Base-by-base conservation (phyloP, 768 basidiomycete species). In the Boletus vermiculosoides region DNA sequence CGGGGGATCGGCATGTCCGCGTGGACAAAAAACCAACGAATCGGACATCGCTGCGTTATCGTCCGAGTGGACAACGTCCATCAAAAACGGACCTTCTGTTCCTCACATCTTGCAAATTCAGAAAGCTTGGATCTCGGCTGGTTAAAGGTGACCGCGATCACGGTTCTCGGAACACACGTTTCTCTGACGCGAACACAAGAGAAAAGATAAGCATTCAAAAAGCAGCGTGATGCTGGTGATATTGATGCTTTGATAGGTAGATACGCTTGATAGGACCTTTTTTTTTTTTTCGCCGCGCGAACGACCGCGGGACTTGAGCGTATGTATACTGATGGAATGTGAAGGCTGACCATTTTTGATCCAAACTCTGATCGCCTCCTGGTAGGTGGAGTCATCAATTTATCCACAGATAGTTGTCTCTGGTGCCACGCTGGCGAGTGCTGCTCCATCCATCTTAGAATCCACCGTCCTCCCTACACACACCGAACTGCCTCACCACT, bases 211-310 rank as follows among this genome's bases (percentile, higher is more conserved):
- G 46, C 40, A 31, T 18, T 40, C 23, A 13, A 18, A 28, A 13
- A 28, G 33, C 31, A 50, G 34, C n/a, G 44, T 44, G 45, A 45
- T 57, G 55, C n/a, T n/a, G 16, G 39, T 49, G 56, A 42, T 47
- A 45, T 16, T 39, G 56, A 36, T 49, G 39, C 13, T 36, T 40
- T 22, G 42, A 31, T 23, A 22, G 44, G 30, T 18, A 16, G 44
- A 49, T 49, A 48, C 20, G 49, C 36, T 5, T n/a, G 56, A 57
- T 45, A 39, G 34, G 34, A 18, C 34, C 4, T 36, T n/a, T 30
- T 15, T 45, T 25, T n/a, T 25, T n/a, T n/a, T 15, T 41, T 12
- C 10, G 16, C 30, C 7, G 30, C 15, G 47, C 28, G 3, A 22
- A 7, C 10, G 13, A 31, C 9, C 20, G 15, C 13, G 18, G 23